Evolutionary conservation across 2,329 filamentous ascomycete species (phyloP), one percentile per base, ranked within the genome.

Genomic region (Fusarium praegraminearum): DNA sequence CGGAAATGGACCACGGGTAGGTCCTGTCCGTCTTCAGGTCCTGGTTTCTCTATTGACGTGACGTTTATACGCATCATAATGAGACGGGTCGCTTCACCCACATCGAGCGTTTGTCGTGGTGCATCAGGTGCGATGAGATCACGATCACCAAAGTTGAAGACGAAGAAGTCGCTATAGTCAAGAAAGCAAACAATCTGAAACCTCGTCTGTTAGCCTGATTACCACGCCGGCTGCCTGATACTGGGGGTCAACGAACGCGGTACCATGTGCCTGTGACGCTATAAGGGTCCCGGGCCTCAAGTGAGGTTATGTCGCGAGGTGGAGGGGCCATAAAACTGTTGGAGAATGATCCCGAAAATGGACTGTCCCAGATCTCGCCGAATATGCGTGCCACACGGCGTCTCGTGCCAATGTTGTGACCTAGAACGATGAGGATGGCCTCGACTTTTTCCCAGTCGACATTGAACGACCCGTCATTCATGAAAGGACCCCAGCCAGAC

Each of bases 361-460:
- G 84, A 15, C 74, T 80, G 35, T 83, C 80, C 86, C 87, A 90
- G n/a, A 87, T 79, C 28, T 83, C 79, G 15, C 78, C 79, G 60
- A 89, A 85, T 4, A 86, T 78, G 3, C 81, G 80, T 20, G 82
- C 81, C 10, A 82, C 78, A 12, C 84, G 76, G 15, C 82, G 79
- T 69, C 87, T 85, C 12, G 78, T 75, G 40, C 81, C 78, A 53
- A 91, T 82, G 75, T 93, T 93, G 74, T 86, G 84, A 5, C 86
- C 86, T 5, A 94, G 78, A 3, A 91, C 87, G 5, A 94, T 82
- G 83, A 93, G 87, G 56, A 93, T 86, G 11, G 90, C 89, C 78
- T 94, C 92, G 13, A 94, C 80, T 80, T 92, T 93, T 78, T 94
- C 91, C 92, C 92, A 95, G 78, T 95, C 91, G 1, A 93, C 89